Base-by-base conservation (phyloP, 345 rosid genomes). In the Cardamine chenopodiifolia region DNA sequence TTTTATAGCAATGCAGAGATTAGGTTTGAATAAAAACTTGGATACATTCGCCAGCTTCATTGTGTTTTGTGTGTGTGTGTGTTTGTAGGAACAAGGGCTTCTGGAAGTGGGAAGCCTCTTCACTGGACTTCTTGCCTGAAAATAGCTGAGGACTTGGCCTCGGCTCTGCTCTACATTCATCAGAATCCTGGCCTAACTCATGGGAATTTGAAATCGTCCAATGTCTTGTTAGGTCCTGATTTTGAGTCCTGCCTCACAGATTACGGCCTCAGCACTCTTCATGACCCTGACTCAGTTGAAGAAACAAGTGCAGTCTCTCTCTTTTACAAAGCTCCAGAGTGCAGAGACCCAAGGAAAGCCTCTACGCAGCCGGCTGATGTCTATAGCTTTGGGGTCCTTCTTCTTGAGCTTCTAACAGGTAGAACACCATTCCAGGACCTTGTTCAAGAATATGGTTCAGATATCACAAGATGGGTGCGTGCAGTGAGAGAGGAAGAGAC, bases 101-200 rank as follows among this genome's bases (percentile, higher is more conserved):
- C 92, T 10, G 97, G 92, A 14, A 82, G 86, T 29, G 99, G 99
- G 68, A 95, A 92, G 89, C 98, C 99, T 17, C 93, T 95, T 62
- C 99, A 95, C 47, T 95, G 98, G 98, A 95, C 99, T 15, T 95
- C 99, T 22, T 95, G 99, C 80, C 84, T 95, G 20, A 95, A 95
- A 83, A 95, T 95, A 79, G 97, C 98, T 0, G 99, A 95, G 81
- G 99, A 95, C 82, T 83, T 95, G 62, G 99, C 98, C 6, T 83
- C 92, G 1, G 97, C 89, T 48, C 81, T 95, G 60, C 91, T 90
- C 42, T 88, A 90, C 70, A 86, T 95, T 66, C 97, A 95, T 83
- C 97, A 90, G 74, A 95, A 86, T 64, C 90, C 94, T 15, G 91
- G 96, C 23, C 44, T 90, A 37, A 83, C 90, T 19, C 99, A 95